These are phyloP conservation scores for Ophiobolus disseminans DNA, from an alignment of 2,329 filamentous ascomycete species.

Conservation along the genomic window DNA sequence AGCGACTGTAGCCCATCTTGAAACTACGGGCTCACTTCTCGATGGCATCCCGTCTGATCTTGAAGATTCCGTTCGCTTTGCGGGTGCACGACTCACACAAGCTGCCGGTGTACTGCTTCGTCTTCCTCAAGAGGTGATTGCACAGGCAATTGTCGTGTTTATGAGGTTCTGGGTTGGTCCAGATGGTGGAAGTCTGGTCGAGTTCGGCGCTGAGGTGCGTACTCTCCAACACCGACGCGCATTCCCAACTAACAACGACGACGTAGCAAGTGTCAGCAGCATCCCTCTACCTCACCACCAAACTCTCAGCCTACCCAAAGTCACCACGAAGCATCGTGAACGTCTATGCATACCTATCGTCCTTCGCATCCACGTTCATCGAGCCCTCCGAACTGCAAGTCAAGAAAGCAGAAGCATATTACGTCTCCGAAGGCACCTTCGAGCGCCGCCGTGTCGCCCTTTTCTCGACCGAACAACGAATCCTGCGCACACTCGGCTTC, in stretches of 20 bases:
- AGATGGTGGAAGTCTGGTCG: constrained; percentile 57
- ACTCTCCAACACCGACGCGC: neutral
- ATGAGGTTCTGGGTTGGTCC: constrained; percentile 78
- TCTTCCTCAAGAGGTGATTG: constrained; percentile 83
- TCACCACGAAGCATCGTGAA: constrained; percentile 82
- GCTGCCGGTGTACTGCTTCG: constrained; percentile 81
- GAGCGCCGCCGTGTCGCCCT: constrained; percentile 66
- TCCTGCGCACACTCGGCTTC: constrained; percentile 79
- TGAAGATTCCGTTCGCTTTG: constrained; percentile 74
- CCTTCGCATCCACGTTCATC: constrained; percentile 65
- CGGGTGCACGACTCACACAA: constrained; percentile 76
- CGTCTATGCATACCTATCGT: constrained; percentile 82
- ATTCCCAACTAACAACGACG: constrained; percentile 16
- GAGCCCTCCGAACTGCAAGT: constrained; percentile 38
- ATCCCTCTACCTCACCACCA: constrained; percentile 79
- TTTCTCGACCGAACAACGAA: constrained; percentile 75
- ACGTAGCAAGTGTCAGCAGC: constrained; percentile 84
- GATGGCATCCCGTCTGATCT: constrained; percentile 70
- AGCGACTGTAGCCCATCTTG: constrained; percentile 74
- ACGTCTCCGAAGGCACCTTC: constrained; percentile 77
- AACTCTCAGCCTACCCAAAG: constrained; percentile 78
- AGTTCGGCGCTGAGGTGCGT: constrained; percentile 66
- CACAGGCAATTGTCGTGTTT: constrained; percentile 82
- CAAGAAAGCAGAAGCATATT: constrained; percentile 50
- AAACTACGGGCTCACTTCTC: constrained; percentile 61